Base-by-base conservation (phyloP, 345 rosid genomes). In the Anacardium occidentale region DNA sequence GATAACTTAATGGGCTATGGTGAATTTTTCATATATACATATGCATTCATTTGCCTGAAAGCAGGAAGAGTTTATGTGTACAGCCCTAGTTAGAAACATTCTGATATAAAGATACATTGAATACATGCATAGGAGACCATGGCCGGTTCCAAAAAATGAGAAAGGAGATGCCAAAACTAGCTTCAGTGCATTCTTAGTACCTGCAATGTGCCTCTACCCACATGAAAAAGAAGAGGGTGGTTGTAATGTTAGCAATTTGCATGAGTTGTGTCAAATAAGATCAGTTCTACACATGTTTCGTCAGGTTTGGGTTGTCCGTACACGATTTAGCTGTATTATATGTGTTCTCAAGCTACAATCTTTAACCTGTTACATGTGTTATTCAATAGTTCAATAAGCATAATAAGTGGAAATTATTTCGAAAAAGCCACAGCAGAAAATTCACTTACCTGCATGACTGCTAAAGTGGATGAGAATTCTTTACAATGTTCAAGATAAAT, bases 261-360 rank as follows among this genome's bases (percentile, higher is more conserved):
- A 86, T 83, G 84, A 68, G 84, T 82, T 85, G 82, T 80, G 87
- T 93, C 90, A 89, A 75, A 82, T 82, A 72, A 73, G 82, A 87
- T 88, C 88, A 83, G 85, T 83, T 84, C 94, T 94, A 81, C 81
- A 82, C 78, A 80, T 26, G 84, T 79, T 87, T 82, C 51, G 89
- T 90, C 90, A 88, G 91, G 85, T 81, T 85, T 85, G 73, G 74
- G 89, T 81, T 68, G 84, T 79, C 21, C 75, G 70, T 69, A 77
- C 74, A 6, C 81, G 83, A 72, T 82, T 86, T 79, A 85, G 81
- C 82, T 94, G 96, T 79, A 90, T 76, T 80, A 87, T 77, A 74
- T 94, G 97, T 47, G 96, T 91, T 81, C 92, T 89, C 91, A 91
- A 77, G 91, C 97, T 94, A 79, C 89, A 85, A 75, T 86, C 87